Percentiles rank a stretch among this genome's conserved stretches.
These are phyloP conservation scores for Vanderwaltozyma tropicalis DNA, from an alignment of 805 yeast genomes.

Conservation along the genomic window DNA sequence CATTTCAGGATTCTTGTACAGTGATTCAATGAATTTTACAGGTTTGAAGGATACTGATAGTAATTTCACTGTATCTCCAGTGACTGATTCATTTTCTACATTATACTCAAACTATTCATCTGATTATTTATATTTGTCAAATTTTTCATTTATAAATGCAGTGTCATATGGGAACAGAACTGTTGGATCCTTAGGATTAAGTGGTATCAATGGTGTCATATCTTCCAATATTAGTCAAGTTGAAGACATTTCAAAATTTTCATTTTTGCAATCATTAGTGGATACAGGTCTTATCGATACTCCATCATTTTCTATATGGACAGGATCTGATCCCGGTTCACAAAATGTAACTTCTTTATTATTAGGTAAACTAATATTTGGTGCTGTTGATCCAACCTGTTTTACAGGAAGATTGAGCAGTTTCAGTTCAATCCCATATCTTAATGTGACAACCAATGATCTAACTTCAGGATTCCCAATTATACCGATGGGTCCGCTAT, in stretches of 20 bases:
- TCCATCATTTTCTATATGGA: slow-evolving; percentile 36
- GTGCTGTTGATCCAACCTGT: slow-evolving; percentile 43
- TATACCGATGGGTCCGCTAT: slow-evolving; percentile 36
- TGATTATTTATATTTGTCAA: slow-evolving; percentile 10
- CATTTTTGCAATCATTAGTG: slow-evolving; percentile 29
- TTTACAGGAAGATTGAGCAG: slow-evolving; percentile 37
- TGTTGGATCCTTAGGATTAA: slow-evolving; percentile 39
- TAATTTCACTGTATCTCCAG: not conserved
- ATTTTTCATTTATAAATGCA: slow-evolving; percentile 30
- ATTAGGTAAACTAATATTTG: slow-evolving; percentile 38
- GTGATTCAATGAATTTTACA: not conserved
- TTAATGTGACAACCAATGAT: slow-evolving; percentile 10
- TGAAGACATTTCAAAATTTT: slow-evolving; percentile 13
- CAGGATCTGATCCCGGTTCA: slow-evolving; percentile 20
- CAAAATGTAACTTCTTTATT: slow-evolving; percentile 3
- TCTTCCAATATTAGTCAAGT: slow-evolving; percentile 11
- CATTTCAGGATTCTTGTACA: no score
- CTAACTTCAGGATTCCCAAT: slow-evolving; percentile 33
- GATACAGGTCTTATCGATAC: slow-evolving; percentile 26
- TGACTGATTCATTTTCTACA: not conserved
- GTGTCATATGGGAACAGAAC: slow-evolving; percentile 27
- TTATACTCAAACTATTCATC: not conserved
- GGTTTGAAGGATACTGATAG: not conserved
- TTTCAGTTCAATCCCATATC: slow-evolving; percentile 40
- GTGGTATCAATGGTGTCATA: slow-evolving; percentile 19